phyloP scores from a whole-genome alignment of 192 early-diverging fungal genomes.

The Coemansia sp. region DNA sequence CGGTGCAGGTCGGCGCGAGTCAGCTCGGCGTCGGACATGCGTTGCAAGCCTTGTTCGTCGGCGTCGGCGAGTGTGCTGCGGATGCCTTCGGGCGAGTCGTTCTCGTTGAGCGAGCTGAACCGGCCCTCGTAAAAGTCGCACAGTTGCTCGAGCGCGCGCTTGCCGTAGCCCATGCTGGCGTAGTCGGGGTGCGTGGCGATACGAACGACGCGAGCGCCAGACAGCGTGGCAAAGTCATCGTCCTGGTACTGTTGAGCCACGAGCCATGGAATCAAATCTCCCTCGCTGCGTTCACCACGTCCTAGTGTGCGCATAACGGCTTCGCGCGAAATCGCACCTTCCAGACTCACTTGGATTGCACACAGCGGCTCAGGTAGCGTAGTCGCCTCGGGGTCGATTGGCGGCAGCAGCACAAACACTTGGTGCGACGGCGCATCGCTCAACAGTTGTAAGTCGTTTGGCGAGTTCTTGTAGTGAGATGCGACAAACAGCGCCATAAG shows the following conservation, averaged over 20 bases:
- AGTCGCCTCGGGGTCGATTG: constrained; percentile 64
- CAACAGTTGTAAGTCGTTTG: constrained; percentile 96
- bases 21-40: constrained; percentile 61
- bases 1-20: constrained; percentile 58
- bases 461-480: constrained; percentile 99
- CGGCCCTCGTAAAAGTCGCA: constrained; percentile 84
- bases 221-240: constrained; percentile 92
- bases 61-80: constrained; percentile 50
- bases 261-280: constrained; percentile 98
- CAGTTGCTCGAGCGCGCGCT: constrained; percentile 82
- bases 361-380: constrained; percentile 90
- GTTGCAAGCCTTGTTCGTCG: constrained; percentile 55
- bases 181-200: constrained; percentile 99
- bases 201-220: constrained; percentile 93
- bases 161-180: constrained; percentile 95
- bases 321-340: constrained; percentile 91
- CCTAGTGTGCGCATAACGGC: constrained; percentile 79
- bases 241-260: constrained; percentile 94
- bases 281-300: constrained; percentile 80
- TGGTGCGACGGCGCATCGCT: constrained; percentile 98
- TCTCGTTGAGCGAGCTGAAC: constrained; percentile 61
- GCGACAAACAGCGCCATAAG: constrained; percentile 98
- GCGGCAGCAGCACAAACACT: constrained; percentile 94
- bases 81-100: constrained; percentile 37
- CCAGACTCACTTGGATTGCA: constrained; percentile 85